Percentiles rank a stretch among this genome's conserved stretches.
phyloP scores from a whole-genome alignment of 768 basidiomycete genomes.

The Hirschioporus abietinus region DNA sequence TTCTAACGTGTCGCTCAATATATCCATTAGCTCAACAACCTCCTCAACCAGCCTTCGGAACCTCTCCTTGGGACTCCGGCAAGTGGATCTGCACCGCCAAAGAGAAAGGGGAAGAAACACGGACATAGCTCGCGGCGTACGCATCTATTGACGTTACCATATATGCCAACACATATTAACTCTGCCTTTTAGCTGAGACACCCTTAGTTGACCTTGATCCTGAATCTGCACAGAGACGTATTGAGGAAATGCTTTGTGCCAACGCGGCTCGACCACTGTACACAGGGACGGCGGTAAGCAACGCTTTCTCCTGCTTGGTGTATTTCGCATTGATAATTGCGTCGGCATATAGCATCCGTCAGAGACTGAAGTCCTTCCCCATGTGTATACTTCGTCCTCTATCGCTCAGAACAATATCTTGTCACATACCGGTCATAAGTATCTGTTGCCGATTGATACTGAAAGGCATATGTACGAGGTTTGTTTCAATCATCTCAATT shows the following conservation, averaged over 20 bases:
- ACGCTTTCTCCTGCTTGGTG: constrained; percentile 8
- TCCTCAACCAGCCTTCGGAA: not conserved
- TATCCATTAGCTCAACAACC: not conserved
- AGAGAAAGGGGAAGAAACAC: not conserved
- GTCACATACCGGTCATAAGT: constrained; percentile 70
- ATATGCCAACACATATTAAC: not conserved
- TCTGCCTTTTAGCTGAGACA: not conserved
- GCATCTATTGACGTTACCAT: not conserved
- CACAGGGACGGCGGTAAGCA: constrained; percentile 44
- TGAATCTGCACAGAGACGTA: constrained; percentile 50
- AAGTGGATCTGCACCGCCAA: not conserved
- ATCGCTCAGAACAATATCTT: constrained; percentile 56
- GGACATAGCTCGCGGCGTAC: not conserved
- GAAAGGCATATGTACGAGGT: constrained; percentile 64
- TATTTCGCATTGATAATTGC: not conserved
- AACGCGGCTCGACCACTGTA: constrained; percentile 67
- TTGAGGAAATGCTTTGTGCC: constrained; percentile 54
- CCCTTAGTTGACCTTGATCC: constrained; percentile 28
- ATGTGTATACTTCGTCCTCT: constrained; percentile 77
- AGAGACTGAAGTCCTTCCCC: constrained; percentile 64
- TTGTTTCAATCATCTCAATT: constrained; percentile 7
- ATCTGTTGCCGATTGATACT: constrained; percentile 82
- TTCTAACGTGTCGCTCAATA: not conserved
- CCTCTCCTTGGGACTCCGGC: not conserved
- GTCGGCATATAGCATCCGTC: constrained; percentile 33